Base-by-base conservation (phyloP, 441 rosid genomes). In the Rhodomyrtus psidioides region DNA sequence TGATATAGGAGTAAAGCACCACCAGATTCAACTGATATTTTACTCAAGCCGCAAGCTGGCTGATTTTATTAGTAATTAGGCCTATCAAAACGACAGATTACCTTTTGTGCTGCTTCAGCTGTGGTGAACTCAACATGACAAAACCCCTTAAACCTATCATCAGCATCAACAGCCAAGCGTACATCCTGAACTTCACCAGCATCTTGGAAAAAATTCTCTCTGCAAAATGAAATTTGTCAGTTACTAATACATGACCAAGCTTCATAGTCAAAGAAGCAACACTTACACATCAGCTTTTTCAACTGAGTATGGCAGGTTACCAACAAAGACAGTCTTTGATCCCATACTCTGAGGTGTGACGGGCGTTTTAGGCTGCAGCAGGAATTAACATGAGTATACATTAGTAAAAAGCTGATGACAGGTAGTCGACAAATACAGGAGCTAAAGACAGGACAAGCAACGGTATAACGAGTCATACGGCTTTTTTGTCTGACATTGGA, bases 121-220 rank as follows among this genome's bases (percentile, higher is more conserved):
- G 97, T 81, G 27, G 93, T 89, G 88, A 97, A 97, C 88, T 96
- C 98, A 88, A 96, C 96, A 88, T 95, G 97, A 17, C 96, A 96
- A 86, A 59, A 96, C 2, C 99, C 99, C 91, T 87, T 95, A 58
- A 94, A 93, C 10, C 91, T 89, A 57, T 93, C 95, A 0, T 95
- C 97, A 6, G 70, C 84, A 55, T 89, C 91, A 21, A 88, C n/a
- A 27, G 95, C 84, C 27, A 97, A 89, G 82, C 98, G 95, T 9
- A 96, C 92, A 90, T 95, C 98, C 83, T 91, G 93, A 53, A 95
- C 54, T 88, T 96, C 96, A 44, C 96, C 98, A 79, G 49, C 93
- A 75, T 49, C 94, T 84, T 93, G 89, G 86, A 96, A 97, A 94
- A 97, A 96, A 57, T 90, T 84, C 86, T 89, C 93, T 15, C 99